phyloP scores from a whole-genome alignment of 768 basidiomycete genomes.

The Termitomyces sp. region DNA sequence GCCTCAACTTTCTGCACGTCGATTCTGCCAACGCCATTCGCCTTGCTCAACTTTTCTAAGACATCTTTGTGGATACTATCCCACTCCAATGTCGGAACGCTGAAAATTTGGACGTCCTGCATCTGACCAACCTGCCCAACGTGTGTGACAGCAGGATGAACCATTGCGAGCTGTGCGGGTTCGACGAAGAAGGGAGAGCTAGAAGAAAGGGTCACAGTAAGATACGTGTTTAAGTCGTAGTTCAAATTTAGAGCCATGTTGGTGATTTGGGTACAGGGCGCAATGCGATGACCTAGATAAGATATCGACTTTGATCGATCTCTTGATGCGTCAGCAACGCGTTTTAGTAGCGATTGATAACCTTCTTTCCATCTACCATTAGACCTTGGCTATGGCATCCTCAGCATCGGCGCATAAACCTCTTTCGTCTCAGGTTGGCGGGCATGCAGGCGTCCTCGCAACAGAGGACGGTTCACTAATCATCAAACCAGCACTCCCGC shows the following conservation, averaged over 20 bases:
- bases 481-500: constrained; percentile 68
- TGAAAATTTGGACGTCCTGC: constrained; percentile 28
- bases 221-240: constrained; percentile 23
- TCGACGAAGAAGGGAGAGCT: constrained; percentile 17
- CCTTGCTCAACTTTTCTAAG: constrained; percentile 18
- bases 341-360: too few relatives aligned
- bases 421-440: constrained; percentile 59
- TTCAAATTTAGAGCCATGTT: constrained; percentile 21
- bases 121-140: constrained; percentile 31
- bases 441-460: constrained; percentile 71
- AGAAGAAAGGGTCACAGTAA: constrained; percentile 26
- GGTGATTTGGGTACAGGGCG: not conserved
- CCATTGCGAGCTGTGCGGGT: constrained; percentile 21
- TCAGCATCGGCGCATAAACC: constrained; percentile 10
- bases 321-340: not conserved
- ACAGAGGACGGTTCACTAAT: constrained; percentile 75
- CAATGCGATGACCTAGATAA: too few relatives aligned
- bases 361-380: too few relatives aligned
- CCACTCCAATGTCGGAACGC: constrained; percentile 28
- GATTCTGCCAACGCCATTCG: constrained; percentile 24
- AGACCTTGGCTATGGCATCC: not conserved
- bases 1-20: constrained; percentile 25
- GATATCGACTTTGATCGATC: not conserved
- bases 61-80: constrained; percentile 20
- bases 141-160: constrained; percentile 25